Base-by-base conservation (phyloP, 1,139 yeast species). In the Pichia sp. region DNA sequence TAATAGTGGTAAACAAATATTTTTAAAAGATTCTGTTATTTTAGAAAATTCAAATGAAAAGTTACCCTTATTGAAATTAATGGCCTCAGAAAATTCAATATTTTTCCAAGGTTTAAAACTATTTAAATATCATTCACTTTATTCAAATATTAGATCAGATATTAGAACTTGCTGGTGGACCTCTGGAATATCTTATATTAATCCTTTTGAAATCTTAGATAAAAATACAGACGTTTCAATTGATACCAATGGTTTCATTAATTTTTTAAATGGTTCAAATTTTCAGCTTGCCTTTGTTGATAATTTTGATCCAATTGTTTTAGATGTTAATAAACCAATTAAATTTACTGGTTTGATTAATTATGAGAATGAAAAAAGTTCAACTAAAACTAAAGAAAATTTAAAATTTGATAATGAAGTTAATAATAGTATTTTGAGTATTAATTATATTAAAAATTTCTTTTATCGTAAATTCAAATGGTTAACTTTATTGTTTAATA, bases 91-190 rank as follows among this genome's bases (percentile, higher is more conserved):
- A 3, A 62, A 66, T 32, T 78, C 90, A 0, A 70, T 73, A 4
- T 87, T 85, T 58, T 76, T 64, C 60, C 69, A 70, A 54, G 84
- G 79, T 1, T 68, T 87, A 45, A 55, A 66, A 30, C 46, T 51
- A 32, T 87, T 87, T 64, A 66, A 70, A 46, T 59, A 74, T 50
- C 68, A 71, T 43, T 62, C 80, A 2, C 63, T 86, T 45, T 87
- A 87, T 58, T 84, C 92, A 5, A 87, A 87, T 61, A 73, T 82
- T 35, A 74, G 83, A 48, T 84, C 86, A 53, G 96, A 87, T 63
- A 80, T 78, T 54, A 73, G 95, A 53, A 80, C 94, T 5, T 75
- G 85, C 29, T 87, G 87, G 82, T 86, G 84, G 72, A 86, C 95
- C 0, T 71, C 95, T 0, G 84, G 85, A 2, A 82, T 84, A 30